Evolutionary conservation across 805 yeast species (phyloP), one percentile per base, ranked within the genome.

Genomic region (Candida endomychidarum): DNA sequence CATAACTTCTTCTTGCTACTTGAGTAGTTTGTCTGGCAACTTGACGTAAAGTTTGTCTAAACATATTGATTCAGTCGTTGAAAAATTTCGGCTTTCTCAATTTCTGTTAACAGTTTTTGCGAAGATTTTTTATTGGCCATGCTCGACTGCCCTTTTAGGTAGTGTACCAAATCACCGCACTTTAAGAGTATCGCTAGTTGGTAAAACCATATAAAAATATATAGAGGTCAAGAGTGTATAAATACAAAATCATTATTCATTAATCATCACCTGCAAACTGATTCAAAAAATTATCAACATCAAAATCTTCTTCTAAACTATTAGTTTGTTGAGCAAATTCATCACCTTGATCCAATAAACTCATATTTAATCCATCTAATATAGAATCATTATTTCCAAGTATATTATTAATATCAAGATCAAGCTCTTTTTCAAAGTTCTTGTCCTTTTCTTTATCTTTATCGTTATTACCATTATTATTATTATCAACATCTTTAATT

Each of bases 1-100:
- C 99, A 66, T 90, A 91, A 47, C 84, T 74, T 81, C 96, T 84
- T 68, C 77, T 81, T 53, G 78, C 79, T 46, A 75, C 74, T 47
- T 62, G 51, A 62, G 78, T 68, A 53, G 80, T 69, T 55, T 72
- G 77, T 70, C 77, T 77, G 52, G 81, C 70, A 55, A 74, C 73
- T 59, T 76, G 70, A 71, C 83, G 81, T 53, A 78, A 60, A 47
- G 81, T 66, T 65, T 76, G 78, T 77, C 82, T 78, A 63, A 79
- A 78, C 84, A 79, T 78, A 37, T 63, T 26, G 34, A 28, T 26
- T 25, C 18, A 26, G 22, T 38, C 21, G 23, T 25, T 32, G 21
- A 33, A 37, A 45, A 34, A 34, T 18, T 30, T 47, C 49, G 46
- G 48, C 37, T 41, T 32, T 40, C 35, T 32, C 35, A 32, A 18